phyloP scores from a whole-genome alignment of 352 stramenopile species.

The Phytopythium boreale region DNA sequence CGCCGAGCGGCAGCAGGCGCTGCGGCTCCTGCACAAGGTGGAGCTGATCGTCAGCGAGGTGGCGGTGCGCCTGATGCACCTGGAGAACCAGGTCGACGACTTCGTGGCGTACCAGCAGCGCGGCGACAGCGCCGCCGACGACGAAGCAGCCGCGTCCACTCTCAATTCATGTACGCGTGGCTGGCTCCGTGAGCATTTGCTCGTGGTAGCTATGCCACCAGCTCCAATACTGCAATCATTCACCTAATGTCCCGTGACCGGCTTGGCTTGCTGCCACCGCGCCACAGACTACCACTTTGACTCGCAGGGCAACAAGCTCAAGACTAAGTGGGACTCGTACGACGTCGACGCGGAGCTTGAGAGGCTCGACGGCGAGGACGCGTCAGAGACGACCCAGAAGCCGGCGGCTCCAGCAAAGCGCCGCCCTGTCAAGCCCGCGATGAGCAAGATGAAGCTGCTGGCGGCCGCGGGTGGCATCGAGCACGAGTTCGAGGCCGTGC shows the following conservation, averaged over 20 bases:
- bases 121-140: slow-evolving; percentile 15
- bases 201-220: too few species aligned
- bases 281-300: slow-evolving; percentile 81
- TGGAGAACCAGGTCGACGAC: slow-evolving; percentile 68
- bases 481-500: slow-evolving; percentile 74
- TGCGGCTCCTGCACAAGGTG: slow-evolving; percentile 71
- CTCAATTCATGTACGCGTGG: slow-evolving; percentile 63
- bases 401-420: neutral
- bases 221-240: neutral
- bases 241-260: neutral
- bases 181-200: neutral
- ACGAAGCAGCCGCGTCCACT: slow-evolving; percentile 29
- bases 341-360: slow-evolving; percentile 78
- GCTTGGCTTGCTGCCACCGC: neutral
- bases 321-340: slow-evolving; percentile 84
- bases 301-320: slow-evolving; percentile 83
- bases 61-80: slow-evolving; percentile 51
- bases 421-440: slow-evolving; percentile 6
- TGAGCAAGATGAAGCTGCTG: slow-evolving; percentile 45
- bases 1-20: slow-evolving; percentile 36
- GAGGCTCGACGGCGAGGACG: slow-evolving; percentile 56
- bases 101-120: slow-evolving; percentile 41
- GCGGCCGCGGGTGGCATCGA: slow-evolving; percentile 47
- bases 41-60: slow-evolving; percentile 71
- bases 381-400: slow-evolving; percentile 4